Conservation (phyloP, 192 early-diverging fungal genomes). For the Linnemannia zychae region DNA sequence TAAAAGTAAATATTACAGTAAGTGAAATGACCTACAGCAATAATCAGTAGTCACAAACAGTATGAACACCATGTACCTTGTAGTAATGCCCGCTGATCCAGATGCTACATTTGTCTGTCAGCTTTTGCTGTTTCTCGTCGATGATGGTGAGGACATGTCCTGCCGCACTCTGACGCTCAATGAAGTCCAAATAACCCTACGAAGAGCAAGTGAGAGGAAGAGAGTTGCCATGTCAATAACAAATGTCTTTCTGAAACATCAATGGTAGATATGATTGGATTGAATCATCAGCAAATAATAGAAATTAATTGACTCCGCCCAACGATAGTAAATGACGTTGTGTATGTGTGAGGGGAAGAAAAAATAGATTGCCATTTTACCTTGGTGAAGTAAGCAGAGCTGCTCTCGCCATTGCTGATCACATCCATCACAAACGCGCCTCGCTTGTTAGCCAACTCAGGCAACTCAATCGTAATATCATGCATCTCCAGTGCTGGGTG, state of each 20-base stretch:
- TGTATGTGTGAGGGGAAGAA: neutral
- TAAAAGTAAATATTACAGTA: neutral
- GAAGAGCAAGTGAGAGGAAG: neutral
- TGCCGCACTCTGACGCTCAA: conserved; percentile 57
- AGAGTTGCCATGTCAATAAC: neutral
- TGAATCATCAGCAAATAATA: neutral
- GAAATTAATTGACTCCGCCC: neutral
- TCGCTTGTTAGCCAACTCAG: conserved; percentile 53
- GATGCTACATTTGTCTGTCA: conserved; percentile 41
- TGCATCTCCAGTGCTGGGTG: conserved; percentile 45
- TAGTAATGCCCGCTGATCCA: conserved; percentile 59
- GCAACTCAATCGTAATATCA: conserved; percentile 35
- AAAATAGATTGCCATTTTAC: conserved; percentile 23
- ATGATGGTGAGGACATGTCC: conserved; percentile 63
- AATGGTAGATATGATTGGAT: neutral
- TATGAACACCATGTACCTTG: conserved; percentile 52
- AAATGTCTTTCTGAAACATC: neutral
- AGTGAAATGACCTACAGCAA: neutral
- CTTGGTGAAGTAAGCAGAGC: conserved; percentile 61
- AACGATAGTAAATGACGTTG: neutral
- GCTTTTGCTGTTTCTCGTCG: conserved; percentile 54
- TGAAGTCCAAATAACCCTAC: conserved; percentile 59
- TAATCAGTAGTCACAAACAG: neutral
- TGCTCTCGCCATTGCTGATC: conserved; percentile 60
- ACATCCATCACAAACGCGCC: conserved; percentile 67